Base-by-base conservation (phyloP, 345 rosid genomes). In the Murraya koenigii region DNA sequence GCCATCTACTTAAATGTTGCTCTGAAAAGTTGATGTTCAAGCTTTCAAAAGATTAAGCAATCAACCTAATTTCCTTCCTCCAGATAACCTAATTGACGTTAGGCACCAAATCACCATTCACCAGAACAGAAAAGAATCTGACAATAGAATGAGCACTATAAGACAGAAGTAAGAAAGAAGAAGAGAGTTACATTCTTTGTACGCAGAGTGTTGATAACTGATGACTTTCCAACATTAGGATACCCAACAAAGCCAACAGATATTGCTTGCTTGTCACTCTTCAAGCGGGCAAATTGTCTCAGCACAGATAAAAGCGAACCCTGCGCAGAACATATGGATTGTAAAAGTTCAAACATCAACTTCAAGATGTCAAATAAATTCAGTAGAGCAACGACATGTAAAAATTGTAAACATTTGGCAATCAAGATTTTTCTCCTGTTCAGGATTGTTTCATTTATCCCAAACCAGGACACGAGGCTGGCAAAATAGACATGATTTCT, bases 211-310 rank as follows among this genome's bases (percentile, higher is more conserved):
- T 96, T 94, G 86, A 96, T 94, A 66, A 91, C 99, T 28, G 98
- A 96, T 19, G 99, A 94, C 82, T 96, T 96, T 52, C 99, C 99
- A 72, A 96, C 98, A 75, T 96, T 96, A 35, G 99, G 99, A 74
- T 96, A 94, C 74, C 99, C 98, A 81, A 96, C 86, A 82, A 96
- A 96, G 75, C 99, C 97, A 28, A 96, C 99, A 22, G 97, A 92
- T 77, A 96, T 88, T 5, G 97, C 97, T 85, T 96, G 99, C 88
- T 96, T 96, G 88, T 96, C 97, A 81, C 90, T 91, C 78, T 91
- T 92, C 49, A 96, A 76, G 82, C 97, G 95, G 56, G 99, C 88
- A 83, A 89, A 96, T 84, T 96, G 97, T 84, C 99, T 88, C 86
- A 94, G 79, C 30, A 94, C 94, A 1, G 95, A 94, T 72, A 96